phyloP scores from a whole-genome alignment of 371 early-diverging fungal species.

The Syncephalis plumigaleata region DNA sequence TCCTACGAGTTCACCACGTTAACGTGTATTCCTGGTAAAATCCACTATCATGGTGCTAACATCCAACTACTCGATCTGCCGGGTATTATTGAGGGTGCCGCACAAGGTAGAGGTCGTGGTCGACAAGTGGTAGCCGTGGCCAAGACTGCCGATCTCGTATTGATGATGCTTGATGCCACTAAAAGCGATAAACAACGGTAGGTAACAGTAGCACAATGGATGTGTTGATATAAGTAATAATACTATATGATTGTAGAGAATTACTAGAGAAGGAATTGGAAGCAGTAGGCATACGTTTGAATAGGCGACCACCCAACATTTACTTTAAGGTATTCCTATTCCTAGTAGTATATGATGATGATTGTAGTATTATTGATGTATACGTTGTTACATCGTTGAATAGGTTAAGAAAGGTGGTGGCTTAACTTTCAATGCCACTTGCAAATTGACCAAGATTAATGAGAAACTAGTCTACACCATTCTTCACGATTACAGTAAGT shows the following conservation, averaged over 20 bases:
- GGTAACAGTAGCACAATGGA: background rate
- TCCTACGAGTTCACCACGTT: conserved; percentile 99
- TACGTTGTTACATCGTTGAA: too few relatives aligned
- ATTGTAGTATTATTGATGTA: too few relatives aligned
- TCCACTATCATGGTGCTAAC: conserved; percentile 94
- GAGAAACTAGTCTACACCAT: conserved; percentile 86
- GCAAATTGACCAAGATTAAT: conserved; percentile 75
- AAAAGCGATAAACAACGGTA: conserved; percentile 68
- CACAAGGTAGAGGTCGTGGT: conserved; percentile 95
- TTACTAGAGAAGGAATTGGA: conserved; percentile 96
- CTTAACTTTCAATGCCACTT: conserved; percentile 84
- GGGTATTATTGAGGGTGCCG: conserved; percentile 86
- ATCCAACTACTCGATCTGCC: conserved; percentile 86
- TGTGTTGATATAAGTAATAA: background rate
- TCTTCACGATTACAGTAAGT: conserved; percentile 83
- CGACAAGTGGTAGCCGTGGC: conserved; percentile 95
- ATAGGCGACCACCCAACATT: conserved; percentile 82
- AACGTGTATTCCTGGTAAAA: conserved; percentile 95
- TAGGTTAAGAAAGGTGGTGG: conserved; percentile 94
- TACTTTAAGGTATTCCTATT: conserved; percentile 90
- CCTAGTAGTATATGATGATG: conserved; percentile 14
- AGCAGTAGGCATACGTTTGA: conserved; percentile 95
- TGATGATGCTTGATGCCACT: conserved; percentile 98
- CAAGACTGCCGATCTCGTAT: conserved; percentile 90
- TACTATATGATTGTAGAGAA: conserved; percentile 23